These are phyloP conservation scores for Gynochthodes officinalis DNA, from an alignment of 257 asterid genomes.

Conservation along the genomic window DNA sequence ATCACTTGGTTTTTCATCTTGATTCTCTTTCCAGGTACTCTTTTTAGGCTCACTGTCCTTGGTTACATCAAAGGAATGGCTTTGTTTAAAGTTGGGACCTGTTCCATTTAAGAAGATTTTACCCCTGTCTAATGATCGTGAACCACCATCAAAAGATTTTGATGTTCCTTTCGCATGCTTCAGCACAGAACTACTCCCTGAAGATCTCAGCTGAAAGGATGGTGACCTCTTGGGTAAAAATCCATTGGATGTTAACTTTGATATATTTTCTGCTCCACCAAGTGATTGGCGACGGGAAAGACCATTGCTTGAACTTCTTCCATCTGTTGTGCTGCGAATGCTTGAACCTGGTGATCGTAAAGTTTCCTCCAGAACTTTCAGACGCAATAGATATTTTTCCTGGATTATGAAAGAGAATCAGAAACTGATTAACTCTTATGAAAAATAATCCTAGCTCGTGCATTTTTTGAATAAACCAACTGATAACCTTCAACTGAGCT, in stretches of 20 bases:
- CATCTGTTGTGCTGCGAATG: slow-evolving; percentile 59
- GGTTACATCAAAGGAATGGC: slow-evolving; percentile 88
- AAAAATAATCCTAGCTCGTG: background rate
- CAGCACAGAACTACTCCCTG: slow-evolving; percentile 82
- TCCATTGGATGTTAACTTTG: slow-evolving; percentile 76
- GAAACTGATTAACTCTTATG: background rate
- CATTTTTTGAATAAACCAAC: slow-evolving; percentile 8
- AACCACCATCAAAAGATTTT: slow-evolving; percentile 96
- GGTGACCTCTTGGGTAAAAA: slow-evolving; percentile 90
- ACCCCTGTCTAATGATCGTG: slow-evolving; percentile 77
- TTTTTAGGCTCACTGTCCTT: slow-evolving; percentile 59
- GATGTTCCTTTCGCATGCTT: slow-evolving; percentile 98
- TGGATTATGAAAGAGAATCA: slow-evolving; percentile 27
- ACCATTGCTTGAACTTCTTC: slow-evolving; percentile 71
- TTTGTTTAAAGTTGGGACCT: slow-evolving; percentile 84
- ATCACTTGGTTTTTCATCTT: slow-evolving; percentile 60
- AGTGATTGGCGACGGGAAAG: slow-evolving; percentile 86
- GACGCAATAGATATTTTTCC: slow-evolving; percentile 83
- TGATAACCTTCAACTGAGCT: slow-evolving; percentile 78
- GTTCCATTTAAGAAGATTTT: slow-evolving; percentile 78
- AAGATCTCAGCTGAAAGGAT: slow-evolving; percentile 82
- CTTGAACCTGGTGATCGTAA: slow-evolving; percentile 65
- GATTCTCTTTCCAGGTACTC: slow-evolving; percentile 60
- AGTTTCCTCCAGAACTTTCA: slow-evolving; percentile 86
- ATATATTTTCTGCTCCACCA: slow-evolving; percentile 86